Percentiles rank a stretch among this genome's conserved stretches.
phyloP scores from a whole-genome alignment of 78 protist species.

The Acrasis kona region DNA sequence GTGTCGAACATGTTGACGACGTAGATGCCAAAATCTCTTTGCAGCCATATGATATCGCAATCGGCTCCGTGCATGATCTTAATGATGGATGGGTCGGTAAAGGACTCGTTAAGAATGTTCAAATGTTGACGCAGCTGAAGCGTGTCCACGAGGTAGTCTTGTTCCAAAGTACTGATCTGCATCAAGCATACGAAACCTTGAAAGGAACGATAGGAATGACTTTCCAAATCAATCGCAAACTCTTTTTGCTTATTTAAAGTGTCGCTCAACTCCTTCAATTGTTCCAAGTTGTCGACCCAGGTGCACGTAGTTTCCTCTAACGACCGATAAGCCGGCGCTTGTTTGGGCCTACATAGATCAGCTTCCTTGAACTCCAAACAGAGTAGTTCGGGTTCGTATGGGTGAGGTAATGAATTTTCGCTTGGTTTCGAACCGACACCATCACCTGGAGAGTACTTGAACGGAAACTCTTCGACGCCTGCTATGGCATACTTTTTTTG shows the following conservation, averaged over 20 bases:
- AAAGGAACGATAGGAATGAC: conserved; percentile 72
- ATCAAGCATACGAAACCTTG: conserved; percentile 92
- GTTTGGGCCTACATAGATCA: background rate
- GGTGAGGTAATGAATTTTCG: conserved; percentile 11
- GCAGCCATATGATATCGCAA: conserved; percentile 81
- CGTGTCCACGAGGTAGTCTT: conserved; percentile 89
- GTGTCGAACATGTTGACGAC: conserved; percentile 97
- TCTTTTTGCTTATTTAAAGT: background rate
- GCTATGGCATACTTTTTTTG: too few relatives aligned
- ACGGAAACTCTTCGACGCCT: too few relatives aligned
- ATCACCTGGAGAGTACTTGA: background rate
- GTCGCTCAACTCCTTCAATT: background rate
- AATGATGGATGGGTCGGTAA: conserved; percentile 71
- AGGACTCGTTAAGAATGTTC: conserved; percentile 30
- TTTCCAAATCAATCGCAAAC: background rate
- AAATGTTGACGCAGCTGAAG: conserved; percentile 61
- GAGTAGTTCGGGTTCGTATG: conserved; percentile 1
- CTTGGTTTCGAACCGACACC: conserved; percentile 7
- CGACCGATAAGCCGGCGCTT: background rate
- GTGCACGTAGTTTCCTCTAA: background rate
- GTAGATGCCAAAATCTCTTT: conserved; percentile 92
- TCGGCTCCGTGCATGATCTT: conserved; percentile 90
- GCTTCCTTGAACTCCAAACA: conserved; percentile 1
- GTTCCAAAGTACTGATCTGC: conserved; percentile 81
- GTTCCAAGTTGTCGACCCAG: background rate